Base-by-base conservation (phyloP, 2,329 filamentous ascomycete species). In the Curvularia lunata region DNA sequence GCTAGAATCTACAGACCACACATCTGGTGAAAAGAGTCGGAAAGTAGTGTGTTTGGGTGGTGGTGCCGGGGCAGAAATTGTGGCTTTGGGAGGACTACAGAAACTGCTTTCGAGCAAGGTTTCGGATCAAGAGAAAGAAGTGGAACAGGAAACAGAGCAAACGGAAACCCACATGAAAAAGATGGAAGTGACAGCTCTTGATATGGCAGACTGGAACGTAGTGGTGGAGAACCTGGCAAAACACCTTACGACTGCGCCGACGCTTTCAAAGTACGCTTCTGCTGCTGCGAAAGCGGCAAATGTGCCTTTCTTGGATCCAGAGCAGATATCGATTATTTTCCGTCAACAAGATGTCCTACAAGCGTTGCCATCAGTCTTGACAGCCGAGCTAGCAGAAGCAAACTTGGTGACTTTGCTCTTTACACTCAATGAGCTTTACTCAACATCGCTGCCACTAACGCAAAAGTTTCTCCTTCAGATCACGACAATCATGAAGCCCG, bases 361-460 rank as follows among this genome's bases (percentile, higher is more conserved):
- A 2, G 67, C 79, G 9, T 65, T 78, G 0, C 70, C 78, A 3
- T 60, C 72, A 1, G 70, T 76, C 2, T 62, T 85, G 1, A 51
- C 63, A 5, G 55, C 64, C 0, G 37, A 77, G 6, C 65, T 78
- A 5, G 32, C 67, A 13, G 61, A 63, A 7, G 70, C 75, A 1
- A 64, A 76, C 30, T 64, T 97, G 0, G 81, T 96, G 13, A 97
- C 93, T 0, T 79, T 98, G 12, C 86, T 98, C 78, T 99, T 98
- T 81, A 97, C 94, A 0, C 84, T 98, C 46, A 98, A 98, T 75
- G 95, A 99, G 78, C 86, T 99, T 0, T 98, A 97, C 80, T 89
- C 91, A 0, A 82, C 86, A 0, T 91, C 88, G 1, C 86, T 92
- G 23, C 82, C 87, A 2, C 86, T 87, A 65, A 92, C 94, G 0